phyloP scores from a whole-genome alignment of 2,329 filamentous ascomycete species.

The Ascosphaera acerosa region DNA sequence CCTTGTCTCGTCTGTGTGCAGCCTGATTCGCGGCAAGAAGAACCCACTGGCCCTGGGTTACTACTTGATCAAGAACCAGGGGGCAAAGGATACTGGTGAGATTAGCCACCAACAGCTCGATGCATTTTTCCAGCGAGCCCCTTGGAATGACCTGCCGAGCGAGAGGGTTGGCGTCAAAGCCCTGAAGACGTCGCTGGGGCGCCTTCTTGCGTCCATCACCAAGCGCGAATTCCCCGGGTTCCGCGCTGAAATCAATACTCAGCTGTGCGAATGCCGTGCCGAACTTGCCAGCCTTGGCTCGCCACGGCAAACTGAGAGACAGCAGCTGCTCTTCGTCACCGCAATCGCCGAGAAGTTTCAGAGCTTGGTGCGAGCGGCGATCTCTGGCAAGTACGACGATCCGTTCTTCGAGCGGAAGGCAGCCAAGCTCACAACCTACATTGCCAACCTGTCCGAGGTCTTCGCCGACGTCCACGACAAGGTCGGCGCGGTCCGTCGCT shows the following conservation, averaged over 20 bases:
- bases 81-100: background rate
- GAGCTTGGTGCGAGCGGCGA: slow-evolving; percentile 10
- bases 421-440: background rate
- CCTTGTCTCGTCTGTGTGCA: background rate
- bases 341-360: slow-evolving; percentile 18
- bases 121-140: background rate
- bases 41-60: slow-evolving; percentile 1
- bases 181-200: slow-evolving; percentile 17
- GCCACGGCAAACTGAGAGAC: slow-evolving; percentile 11
- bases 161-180: slow-evolving; percentile 19
- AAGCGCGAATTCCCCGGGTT: slow-evolving; percentile 19
- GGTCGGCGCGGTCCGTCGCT: slow-evolving; percentile 7
- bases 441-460: slow-evolving; percentile 6
- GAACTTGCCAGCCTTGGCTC: slow-evolving; percentile 13
- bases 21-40: background rate
- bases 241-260: slow-evolving; percentile 14
- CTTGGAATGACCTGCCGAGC: slow-evolving; percentile 14
- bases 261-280: slow-evolving; percentile 9
- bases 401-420: slow-evolving; percentile 5
- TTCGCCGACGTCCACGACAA: slow-evolving; percentile 8
- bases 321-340: slow-evolving; percentile 15
- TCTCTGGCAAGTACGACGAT: slow-evolving; percentile 8
- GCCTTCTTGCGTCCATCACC: slow-evolving; percentile 18
- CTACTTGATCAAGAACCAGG: background rate
- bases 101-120: slow-evolving; percentile 9